Conservation (phyloP, 2,329 filamentous ascomycete genomes). For the Epichloe gansuensis region DNA sequence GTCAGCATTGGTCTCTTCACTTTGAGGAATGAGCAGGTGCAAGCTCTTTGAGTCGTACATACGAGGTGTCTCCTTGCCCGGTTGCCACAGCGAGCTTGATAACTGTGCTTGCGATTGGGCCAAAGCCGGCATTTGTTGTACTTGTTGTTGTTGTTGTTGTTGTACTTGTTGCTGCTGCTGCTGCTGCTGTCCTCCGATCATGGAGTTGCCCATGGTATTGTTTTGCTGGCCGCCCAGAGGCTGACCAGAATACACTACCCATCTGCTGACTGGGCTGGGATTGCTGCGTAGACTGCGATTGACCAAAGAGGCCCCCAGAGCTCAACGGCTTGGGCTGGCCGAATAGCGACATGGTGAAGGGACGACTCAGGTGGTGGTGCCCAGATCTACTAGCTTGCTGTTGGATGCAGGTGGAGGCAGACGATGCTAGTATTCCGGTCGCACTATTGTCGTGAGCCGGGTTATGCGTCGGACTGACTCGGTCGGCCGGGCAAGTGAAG, state of each 20-base stretch:
- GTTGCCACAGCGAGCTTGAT: conserved; percentile 41
- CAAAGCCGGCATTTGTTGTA: conserved; percentile 29
- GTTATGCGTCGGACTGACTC: background rate
- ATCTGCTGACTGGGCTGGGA: conserved; percentile 16
- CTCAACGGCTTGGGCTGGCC: conserved; percentile 25
- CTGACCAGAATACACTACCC: conserved; percentile 19
- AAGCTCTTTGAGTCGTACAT: conserved; percentile 12
- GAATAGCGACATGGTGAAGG: conserved; percentile 26
- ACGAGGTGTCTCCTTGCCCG: conserved; percentile 38
- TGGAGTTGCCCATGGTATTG: conserved; percentile 16
- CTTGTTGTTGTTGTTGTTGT: conserved; percentile 24
- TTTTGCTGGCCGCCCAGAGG: conserved; percentile 26
- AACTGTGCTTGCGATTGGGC: conserved; percentile 35
- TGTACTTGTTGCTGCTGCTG: background rate
- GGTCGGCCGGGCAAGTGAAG: background rate
- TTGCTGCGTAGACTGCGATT: conserved; percentile 24
- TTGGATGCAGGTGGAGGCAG: background rate
- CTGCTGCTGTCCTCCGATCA: conserved; percentile 21
- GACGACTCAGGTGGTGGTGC: background rate
- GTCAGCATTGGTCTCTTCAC: background rate
- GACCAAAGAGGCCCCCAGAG: conserved; percentile 24
- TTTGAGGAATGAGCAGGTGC: background rate
- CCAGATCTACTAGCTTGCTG: conserved; percentile 5
- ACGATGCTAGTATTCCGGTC: background rate
- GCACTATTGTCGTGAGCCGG: background rate